Evolutionary conservation across 345 rosid genomes (phyloP).

Genomic region (Chamaenerion angustifolium): DNA sequence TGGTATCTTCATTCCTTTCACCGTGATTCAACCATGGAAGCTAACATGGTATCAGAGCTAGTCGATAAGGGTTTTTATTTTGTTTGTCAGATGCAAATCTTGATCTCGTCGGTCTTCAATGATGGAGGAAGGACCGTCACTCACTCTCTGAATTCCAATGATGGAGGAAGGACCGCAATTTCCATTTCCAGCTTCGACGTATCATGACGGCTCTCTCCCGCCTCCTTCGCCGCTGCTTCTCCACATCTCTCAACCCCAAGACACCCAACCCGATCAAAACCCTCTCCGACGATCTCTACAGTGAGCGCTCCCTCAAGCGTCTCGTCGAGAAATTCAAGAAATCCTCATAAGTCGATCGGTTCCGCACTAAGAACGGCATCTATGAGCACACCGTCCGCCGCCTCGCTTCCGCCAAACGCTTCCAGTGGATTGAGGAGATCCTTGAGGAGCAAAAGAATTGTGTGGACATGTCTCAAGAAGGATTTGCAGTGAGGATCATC

Average conservation of each 20-base stretch:
- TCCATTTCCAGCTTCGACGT: conserved; percentile 3
- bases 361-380: conserved; percentile 35
- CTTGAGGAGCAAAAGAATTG: conserved; percentile 57
- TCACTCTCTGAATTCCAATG: no score
- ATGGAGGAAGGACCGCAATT: no score
- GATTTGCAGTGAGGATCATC: conserved; percentile 40
- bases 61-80: no score
- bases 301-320: conserved; percentile 40
- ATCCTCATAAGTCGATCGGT: conserved; percentile 26
- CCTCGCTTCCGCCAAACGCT: conserved; percentile 35
- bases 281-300: conserved; percentile 16
- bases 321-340: conserved; percentile 54
- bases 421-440: conserved; percentile 40
- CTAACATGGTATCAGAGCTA: no score
- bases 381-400: conserved; percentile 49
- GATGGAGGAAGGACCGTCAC: no score
- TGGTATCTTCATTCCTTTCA: no score
- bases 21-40: no score
- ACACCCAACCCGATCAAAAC: conserved; percentile 13
- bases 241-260: conserved; percentile 10
- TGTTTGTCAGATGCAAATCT: no score
- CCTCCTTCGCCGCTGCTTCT: conserved; percentile 19
- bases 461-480: conserved; percentile 38
- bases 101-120: no score
- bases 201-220: conserved; percentile 23